Evolutionary conservation across 805 yeast genomes (phyloP).

Genomic region (Cyberlindnera amylophila): DNA sequence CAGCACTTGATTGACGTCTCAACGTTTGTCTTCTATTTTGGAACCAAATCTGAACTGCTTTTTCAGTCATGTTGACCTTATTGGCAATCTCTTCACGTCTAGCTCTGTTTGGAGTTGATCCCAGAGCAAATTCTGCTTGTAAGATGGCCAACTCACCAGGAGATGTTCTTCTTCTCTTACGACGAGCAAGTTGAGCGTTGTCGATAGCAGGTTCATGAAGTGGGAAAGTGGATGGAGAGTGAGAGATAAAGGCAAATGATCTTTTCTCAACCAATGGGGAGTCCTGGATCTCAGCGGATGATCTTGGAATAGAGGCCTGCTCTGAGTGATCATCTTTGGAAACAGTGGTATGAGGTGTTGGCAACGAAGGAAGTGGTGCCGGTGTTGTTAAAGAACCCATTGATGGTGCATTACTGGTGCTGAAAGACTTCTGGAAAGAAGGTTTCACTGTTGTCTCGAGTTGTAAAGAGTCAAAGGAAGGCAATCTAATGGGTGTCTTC

Average conservation of each 20-base stretch:
- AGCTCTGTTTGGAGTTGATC: slow-evolving; percentile 77
- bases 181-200: slow-evolving; percentile 87
- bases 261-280: slow-evolving; percentile 31
- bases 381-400: slow-evolving; percentile 10
- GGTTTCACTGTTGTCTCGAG: slow-evolving; percentile 12
- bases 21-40: slow-evolving; percentile 89
- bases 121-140: slow-evolving; percentile 71
- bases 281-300: background rate
- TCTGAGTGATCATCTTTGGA: slow-evolving; percentile 2
- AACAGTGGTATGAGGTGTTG: slow-evolving; percentile 12
- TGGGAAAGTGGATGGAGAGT: slow-evolving; percentile 86
- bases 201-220: slow-evolving; percentile 79
- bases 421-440: slow-evolving; percentile 12
- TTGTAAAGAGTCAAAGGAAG: slow-evolving; percentile 26
- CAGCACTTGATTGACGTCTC: slow-evolving; percentile 44
- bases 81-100: slow-evolving; percentile 76
- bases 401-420: slow-evolving; percentile 2
- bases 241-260: slow-evolving; percentile 84
- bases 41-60: slow-evolving; percentile 98
- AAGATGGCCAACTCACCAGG: slow-evolving; percentile 80
- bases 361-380: slow-evolving; percentile 1
- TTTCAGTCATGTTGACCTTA: slow-evolving; percentile 89
- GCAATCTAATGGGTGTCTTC: slow-evolving; percentile 26
- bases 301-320: slow-evolving; percentile 2
- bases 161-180: slow-evolving; percentile 93